Base-by-base conservation (phyloP, 805 yeast genomes). In the Metschnikowia rubicola region DNA sequence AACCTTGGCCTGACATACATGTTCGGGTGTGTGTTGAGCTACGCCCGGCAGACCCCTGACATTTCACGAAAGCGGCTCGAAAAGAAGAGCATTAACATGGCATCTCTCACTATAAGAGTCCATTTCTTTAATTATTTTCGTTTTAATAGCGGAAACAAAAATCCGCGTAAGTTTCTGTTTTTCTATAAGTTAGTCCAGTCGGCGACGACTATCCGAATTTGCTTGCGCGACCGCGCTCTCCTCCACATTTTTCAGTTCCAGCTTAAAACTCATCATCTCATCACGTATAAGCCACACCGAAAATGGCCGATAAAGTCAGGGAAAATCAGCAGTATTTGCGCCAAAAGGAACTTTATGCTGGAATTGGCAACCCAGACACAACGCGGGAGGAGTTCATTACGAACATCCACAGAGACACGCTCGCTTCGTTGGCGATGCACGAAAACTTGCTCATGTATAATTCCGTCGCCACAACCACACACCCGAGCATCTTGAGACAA, bases 281-380 rank as follows among this genome's bases (percentile, higher is more conserved):
- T 19, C 28, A 12, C 19, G 30, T 19, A 7, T 29, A 19, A 21
- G 26, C 26, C 17, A 35, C 34, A 12, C 32, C 38, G 10, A 11
- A 12, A 39, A 71, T 71, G 89, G 83, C 88, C 5, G 90, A 85
- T 55, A 81, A 79, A 64, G 70, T 80, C 19, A 70, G 85, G 52
- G 86, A 83, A 37, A 74, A 74, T 50, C 84, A 79, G 56, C 70
- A 72, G 39, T 83, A 73, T 59, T 80, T 79, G 40, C 76, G 71
- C 30, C 69, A 80, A 43, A 83, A 81, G 56, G 54, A 80, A 37
- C 80, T 84, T 58, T 81, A 86, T 59, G 70, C 84, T 19, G 96
- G 96, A 1, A 63, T 91, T 1, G 97, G 97, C 0, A 75, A 81
- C 58, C 75, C 90, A 9, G 83, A 81, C 44, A 89, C 95, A 0